Evolutionary conservation across 1,284 basidiomycete genomes (phyloP), one percentile per base, ranked within the genome.

Genomic region (Naganishia cerealis): DNA sequence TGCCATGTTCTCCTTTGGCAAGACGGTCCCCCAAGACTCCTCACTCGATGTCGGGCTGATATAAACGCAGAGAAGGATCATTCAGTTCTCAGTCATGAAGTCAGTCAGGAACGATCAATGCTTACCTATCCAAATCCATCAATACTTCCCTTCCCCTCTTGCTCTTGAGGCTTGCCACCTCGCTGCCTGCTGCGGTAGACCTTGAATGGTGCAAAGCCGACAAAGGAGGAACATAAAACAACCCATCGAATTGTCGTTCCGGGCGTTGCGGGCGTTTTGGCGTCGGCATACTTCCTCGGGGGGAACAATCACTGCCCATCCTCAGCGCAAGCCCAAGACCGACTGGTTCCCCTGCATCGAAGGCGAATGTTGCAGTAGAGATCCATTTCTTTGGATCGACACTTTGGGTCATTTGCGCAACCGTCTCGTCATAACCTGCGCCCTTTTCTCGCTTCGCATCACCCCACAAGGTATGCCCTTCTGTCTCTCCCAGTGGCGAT

Each of bases 211-310:
- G 7, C 5, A 8, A 1, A 50, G 7, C 24, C 46, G 21, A 50
- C 33, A 18, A 15, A 8, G 61, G 50, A 13, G 61, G 38, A 24
- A 63, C 61, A 21, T 40, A 63, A 13, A 63, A 63, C 50, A 63
- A 43, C 1, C 61, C 61, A 43, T 63, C 61, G 24, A 26, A 63
- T 24, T 42, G 38, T 26, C 53, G 38, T 54, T 63, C 50, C 16
- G 61, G 57, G 29, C 29, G 46, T 50, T 8, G n/a, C 46, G 46
- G 46, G 10, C 9, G 21, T 21, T 7, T 24, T 13, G 29, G 29
- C 24, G n/a, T 24, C 46, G 46, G 21, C 9, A 1, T 50, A 1
- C 9, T 8, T 3, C 9, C 40, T 13, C 10, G 16, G 40, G 46
- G 7, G 46, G 46, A 21, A 7, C 21, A 24, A 50, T 24, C 4